A percentile compares a stretch with the other conserved stretches of the same genome.
Conservation (phyloP, 129 eudicot genomes). For the Artemisia argyi region DNA sequence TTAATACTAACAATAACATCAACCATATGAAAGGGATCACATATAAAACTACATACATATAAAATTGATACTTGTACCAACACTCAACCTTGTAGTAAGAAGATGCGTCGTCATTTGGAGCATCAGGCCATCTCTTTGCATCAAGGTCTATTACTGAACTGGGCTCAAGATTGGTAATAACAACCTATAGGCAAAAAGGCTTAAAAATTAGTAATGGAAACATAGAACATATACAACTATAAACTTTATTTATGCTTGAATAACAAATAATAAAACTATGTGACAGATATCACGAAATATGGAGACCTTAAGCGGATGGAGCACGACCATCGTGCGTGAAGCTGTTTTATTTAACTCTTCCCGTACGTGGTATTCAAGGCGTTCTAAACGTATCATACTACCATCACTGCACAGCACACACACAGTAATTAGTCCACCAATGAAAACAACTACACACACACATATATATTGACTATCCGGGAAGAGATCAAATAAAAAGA, state of each 20-base stretch:
- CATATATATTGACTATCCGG: background rate
- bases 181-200: constrained; percentile 54
- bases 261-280: background rate
- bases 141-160: constrained; percentile 68
- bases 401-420: constrained; percentile 64
- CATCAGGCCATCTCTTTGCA: constrained; percentile 99
- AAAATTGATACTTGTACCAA: too few relatives aligned
- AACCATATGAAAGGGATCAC: too few relatives aligned
- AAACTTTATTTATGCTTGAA: background rate
- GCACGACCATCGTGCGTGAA: constrained; percentile 86
- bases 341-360: constrained; percentile 94
- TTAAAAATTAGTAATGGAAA: background rate
- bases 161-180: constrained; percentile 82
- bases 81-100: constrained; percentile 72
- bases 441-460: background rate
- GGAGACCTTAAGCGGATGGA: constrained; percentile 86
- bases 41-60: too few relatives aligned
- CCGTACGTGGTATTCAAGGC: constrained; percentile 82
- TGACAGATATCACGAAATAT: background rate
- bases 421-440: constrained; percentile 8
- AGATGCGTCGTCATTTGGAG: constrained; percentile 72
- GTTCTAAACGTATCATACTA: constrained; percentile 76
- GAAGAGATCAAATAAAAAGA: too few relatives aligned
- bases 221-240: background rate
- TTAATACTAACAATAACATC: too few relatives aligned